Evolutionary conservation across 2,329 filamentous ascomycete species (phyloP), one percentile per base, ranked within the genome.

Genomic region (Pleomassaria siparia): DNA sequence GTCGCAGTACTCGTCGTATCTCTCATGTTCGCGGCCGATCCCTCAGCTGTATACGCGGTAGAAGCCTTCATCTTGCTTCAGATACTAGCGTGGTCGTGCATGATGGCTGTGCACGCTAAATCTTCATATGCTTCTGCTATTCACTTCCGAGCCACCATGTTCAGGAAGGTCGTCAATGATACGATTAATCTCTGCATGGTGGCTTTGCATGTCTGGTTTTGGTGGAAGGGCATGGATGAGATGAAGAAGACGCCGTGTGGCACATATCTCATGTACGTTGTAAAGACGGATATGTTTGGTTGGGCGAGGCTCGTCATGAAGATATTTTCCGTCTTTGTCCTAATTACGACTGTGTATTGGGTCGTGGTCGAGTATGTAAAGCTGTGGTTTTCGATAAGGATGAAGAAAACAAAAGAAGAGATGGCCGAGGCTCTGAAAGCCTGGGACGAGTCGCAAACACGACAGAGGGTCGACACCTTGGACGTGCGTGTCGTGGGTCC

Each of bases 21-120:
- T 16, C 30, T 58, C 6, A 51, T 62, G 8, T 55, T 49, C 36
- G 50, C 52, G 9, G 37, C 42, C 8, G 22, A 47, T 13, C 32
- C 56, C 2, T 40, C 47, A 8, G 20, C 37, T 4, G 47, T 49
- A 0, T 53, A 58, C 33, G 59, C 53, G 3, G 46, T 63, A 1
- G 55, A 64, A 40, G 46, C 30, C 8, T 64, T 59, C 36, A 47
- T 66, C 0, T 8, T 64, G 3, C 40, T 63, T 2, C 55, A 57
- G 18, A 58, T 63, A 18, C 33, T 59, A 15, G 21, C 42, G 12
- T 58, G 55, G 57, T 40, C 29, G 6, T 58, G 53, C 41, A 44
- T 53, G 4, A 50, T 43, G 21, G 54, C 46, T n/a, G 49, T 52
- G 7, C 26, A 41, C 9, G 39, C 40, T 7, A 50, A 47, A 25